Conservation (phyloP, 2,329 filamentous ascomycete genomes). For the Stachybotrys chlorohalonatus region DNA sequence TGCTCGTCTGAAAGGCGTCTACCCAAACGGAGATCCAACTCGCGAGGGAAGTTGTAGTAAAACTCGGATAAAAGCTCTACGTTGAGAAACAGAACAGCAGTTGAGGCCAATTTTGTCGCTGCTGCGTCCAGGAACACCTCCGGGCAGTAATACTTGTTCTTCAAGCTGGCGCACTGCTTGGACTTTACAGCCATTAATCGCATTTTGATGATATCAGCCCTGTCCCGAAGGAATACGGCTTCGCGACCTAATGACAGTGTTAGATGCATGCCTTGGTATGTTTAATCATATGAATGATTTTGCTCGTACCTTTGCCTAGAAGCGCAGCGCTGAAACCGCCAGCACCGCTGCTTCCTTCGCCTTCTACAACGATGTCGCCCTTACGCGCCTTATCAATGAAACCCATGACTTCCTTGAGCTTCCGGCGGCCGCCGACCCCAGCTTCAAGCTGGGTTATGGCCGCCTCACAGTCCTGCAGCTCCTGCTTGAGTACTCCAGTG, state of each 20-base stretch:
- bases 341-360: conserved; percentile 73
- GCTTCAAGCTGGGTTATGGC: conserved; percentile 70
- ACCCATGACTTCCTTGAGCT: conserved; percentile 77
- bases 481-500: conserved; percentile 70
- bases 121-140: conserved; percentile 98
- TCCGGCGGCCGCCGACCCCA: conserved; percentile 69
- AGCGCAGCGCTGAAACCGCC: conserved; percentile 89
- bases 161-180: conserved; percentile 72
- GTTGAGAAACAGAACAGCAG: conserved; percentile 93
- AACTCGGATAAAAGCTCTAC: conserved; percentile 95
- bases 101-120: conserved; percentile 87
- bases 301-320: conserved; percentile 62
- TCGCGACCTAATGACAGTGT: conserved; percentile 59
- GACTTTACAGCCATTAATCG: conserved; percentile 80
- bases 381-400: conserved; percentile 88
- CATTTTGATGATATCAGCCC: conserved; percentile 84
- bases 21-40: conserved; percentile 79
- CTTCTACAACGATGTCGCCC: conserved; percentile 77
- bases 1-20: conserved; percentile 70
- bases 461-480: conserved; percentile 74
- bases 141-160: conserved; percentile 94
- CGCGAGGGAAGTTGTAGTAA: conserved; percentile 93
- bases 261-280: neutral
- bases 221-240: conserved; percentile 87
- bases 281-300: neutral